These are phyloP conservation scores for Monosporascus ibericus DNA, from an alignment of 2,329 filamentous ascomycete species.

Conservation along the genomic window DNA sequence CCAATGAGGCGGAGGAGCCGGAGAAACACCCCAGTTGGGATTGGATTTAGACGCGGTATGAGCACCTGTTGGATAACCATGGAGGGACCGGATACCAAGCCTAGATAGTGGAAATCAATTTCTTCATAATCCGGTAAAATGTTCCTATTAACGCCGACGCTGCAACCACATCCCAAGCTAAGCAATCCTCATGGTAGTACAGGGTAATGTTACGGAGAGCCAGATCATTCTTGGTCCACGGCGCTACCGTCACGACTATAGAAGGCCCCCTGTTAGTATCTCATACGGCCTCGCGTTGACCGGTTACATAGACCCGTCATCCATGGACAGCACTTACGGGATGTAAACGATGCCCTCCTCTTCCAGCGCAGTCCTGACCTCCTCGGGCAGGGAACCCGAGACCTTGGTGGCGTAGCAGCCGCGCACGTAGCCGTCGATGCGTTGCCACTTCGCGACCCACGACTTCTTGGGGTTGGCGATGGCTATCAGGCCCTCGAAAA, in stretches of 20 bases:
- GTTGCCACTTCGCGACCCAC: constrained; percentile 97
- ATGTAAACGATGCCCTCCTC: constrained; percentile 61
- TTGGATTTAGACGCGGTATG: neutral
- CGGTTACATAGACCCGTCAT: neutral
- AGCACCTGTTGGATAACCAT: neutral
- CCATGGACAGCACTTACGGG: constrained; percentile 41
- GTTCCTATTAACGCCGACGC: neutral
- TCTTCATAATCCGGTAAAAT: no score
- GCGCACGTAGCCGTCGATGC: constrained; percentile 78
- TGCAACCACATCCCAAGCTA: neutral
- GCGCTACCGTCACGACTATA: constrained; percentile 18
- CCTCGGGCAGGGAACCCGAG: constrained; percentile 68
- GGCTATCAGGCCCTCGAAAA: constrained; percentile 89
- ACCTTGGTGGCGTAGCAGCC: constrained; percentile 96
- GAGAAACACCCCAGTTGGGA: neutral
- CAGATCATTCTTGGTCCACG: constrained; percentile 12
- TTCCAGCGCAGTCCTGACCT: constrained; percentile 54
- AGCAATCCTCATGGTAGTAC: neutral
- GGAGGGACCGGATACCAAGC: no score
- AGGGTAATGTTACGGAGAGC: neutral
- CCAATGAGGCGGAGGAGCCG: neutral
- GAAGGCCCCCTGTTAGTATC: neutral
- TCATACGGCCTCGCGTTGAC: constrained; percentile 1
- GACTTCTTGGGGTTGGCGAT: constrained; percentile 75
- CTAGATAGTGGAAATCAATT: no score